Evolutionary conservation across 2,329 filamentous ascomycete genomes (phyloP).

Genomic region (Beauveria scarabaeidicola): DNA sequence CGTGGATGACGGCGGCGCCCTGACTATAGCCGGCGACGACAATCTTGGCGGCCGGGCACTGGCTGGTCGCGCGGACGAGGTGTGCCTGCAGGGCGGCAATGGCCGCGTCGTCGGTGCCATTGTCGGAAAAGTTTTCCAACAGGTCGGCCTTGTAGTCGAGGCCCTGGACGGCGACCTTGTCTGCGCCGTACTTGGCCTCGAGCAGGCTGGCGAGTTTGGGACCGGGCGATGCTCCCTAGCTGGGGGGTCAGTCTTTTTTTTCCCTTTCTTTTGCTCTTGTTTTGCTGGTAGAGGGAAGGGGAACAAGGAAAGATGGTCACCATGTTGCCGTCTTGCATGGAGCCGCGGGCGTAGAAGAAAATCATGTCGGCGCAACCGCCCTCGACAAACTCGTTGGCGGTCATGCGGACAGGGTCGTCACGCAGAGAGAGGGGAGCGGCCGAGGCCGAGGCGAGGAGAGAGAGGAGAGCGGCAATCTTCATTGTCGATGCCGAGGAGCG

Average conservation of each 20-base stretch:
- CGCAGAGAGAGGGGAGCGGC: not conserved
- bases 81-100: constrained; percentile 23
- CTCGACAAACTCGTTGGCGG: constrained; percentile 18
- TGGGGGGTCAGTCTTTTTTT: not conserved
- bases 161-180: constrained; percentile 16
- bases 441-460: not conserved
- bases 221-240: constrained; percentile 14
- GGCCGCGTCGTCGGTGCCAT: constrained; percentile 23
- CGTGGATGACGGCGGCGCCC: constrained; percentile 22
- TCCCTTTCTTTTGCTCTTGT: not conserved
- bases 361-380: constrained; percentile 19
- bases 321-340: constrained; percentile 17
- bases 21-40: constrained; percentile 33
- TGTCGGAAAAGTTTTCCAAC: constrained; percentile 22
- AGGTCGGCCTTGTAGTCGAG: constrained; percentile 29
- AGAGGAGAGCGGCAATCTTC: not conserved
- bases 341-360: constrained; percentile 20
- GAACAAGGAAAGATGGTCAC: not conserved
- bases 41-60: constrained; percentile 29
- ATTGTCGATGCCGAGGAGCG: not conserved
- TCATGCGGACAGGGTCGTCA: not conserved
- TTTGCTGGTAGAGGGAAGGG: not conserved
- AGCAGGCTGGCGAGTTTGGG: constrained; percentile 13
- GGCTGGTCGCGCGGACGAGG: constrained; percentile 22
- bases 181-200: constrained; percentile 15